Percentiles rank a stretch among this genome's conserved stretches.
phyloP scores from a whole-genome alignment of 495 filamentous ascomycete species.

The Penicillium silybi region DNA sequence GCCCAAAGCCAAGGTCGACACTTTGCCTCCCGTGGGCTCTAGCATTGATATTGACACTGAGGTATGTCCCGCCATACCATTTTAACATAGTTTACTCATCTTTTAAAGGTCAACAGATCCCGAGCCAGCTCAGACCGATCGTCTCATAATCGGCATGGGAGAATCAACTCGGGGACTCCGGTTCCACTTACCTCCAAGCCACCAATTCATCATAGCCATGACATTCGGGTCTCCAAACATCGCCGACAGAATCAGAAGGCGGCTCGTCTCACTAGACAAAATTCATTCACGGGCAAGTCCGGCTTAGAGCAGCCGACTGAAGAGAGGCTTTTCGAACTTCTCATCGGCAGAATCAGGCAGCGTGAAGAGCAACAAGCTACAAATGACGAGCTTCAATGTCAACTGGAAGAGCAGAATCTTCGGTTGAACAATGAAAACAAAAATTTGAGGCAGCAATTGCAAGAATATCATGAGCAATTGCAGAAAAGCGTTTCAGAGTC shows the following conservation, averaged over 20 bases:
- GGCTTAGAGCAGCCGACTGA: constrained; percentile 22
- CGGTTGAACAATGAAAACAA: constrained; percentile 27
- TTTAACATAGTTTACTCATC: neutral
- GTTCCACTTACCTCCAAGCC: neutral
- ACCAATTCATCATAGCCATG: neutral
- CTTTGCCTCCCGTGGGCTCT: neutral
- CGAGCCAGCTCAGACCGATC: neutral
- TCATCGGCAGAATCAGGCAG: constrained; percentile 29
- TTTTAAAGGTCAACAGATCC: neutral
- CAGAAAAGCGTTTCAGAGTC: constrained; percentile 16
- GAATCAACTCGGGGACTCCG: neutral
- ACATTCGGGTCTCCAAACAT: constrained; percentile 13
- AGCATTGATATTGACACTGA: neutral
- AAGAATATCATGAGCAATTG: constrained; percentile 10
- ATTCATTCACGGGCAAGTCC: neutral
- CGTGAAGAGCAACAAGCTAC: constrained; percentile 34
- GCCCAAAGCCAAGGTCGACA: neutral
- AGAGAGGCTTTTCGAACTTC: constrained; percentile 35
- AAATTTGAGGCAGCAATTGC: constrained; percentile 17
- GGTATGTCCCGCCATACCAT: neutral
- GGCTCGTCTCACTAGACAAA: neutral
- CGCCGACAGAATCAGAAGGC: constrained; percentile 12
- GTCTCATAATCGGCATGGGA: neutral
- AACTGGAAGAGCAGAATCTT: constrained; percentile 22
- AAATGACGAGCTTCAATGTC: constrained; percentile 17